A percentile compares a stretch with the other conserved stretches of the same genome.
phyloP scores from a whole-genome alignment of 2,329 filamentous ascomycete genomes.

The Fusarium sp. region DNA sequence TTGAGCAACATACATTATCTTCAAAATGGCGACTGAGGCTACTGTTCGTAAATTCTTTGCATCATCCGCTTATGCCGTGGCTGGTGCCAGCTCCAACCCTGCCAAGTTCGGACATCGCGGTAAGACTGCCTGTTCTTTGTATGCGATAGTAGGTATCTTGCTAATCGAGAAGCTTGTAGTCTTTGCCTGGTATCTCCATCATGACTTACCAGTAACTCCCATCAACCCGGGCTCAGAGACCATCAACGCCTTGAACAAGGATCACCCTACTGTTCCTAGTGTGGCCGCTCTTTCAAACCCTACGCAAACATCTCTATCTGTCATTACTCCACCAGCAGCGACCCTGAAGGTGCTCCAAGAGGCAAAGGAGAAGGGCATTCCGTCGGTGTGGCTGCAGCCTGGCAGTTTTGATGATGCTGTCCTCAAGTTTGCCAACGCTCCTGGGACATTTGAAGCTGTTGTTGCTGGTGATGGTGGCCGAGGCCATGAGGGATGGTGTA shows the following conservation, averaged over 20 bases:
- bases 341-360: constrained; percentile 80
- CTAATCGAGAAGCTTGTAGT: constrained; percentile 60
- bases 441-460: constrained; percentile 73
- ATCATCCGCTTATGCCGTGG: constrained; percentile 83
- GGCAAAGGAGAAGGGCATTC: constrained; percentile 77
- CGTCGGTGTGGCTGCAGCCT: constrained; percentile 88
- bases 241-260: constrained; percentile 68
- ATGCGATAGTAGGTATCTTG: not conserved
- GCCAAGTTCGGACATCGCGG: constrained; percentile 90
- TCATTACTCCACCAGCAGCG: constrained; percentile 86
- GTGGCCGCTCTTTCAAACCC: constrained; percentile 74
- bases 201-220: constrained; percentile 79
- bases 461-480: constrained; percentile 71
- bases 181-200: constrained; percentile 86
- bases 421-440: constrained; percentile 70
- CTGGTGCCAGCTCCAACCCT: constrained; percentile 86
- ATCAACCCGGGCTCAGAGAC: constrained; percentile 78
- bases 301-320: constrained; percentile 76
- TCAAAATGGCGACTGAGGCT: constrained; percentile 70
- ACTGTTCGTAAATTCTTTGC: constrained; percentile 83
- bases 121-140: constrained; percentile 49
- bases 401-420: constrained; percentile 85
- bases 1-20: not conserved
- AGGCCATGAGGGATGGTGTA: constrained; percentile 84
- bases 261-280: constrained; percentile 71